Base-by-base conservation (phyloP, 2,329 filamentous ascomycete species). In the Pseudodiploospora longispora region DNA sequence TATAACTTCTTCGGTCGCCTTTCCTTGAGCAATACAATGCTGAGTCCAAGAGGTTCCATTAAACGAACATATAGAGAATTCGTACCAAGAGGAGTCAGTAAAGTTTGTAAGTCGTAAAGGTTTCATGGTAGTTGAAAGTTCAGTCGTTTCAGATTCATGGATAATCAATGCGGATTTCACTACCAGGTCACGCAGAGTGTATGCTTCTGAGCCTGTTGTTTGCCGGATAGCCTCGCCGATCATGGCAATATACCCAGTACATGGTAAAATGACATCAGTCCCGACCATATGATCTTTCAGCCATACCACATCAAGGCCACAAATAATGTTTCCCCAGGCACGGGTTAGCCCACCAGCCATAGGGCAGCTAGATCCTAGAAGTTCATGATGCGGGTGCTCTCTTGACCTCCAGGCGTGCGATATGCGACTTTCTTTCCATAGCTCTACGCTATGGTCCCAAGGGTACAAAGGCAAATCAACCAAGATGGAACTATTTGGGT, bases 211-310 rank as follows among this genome's bases (percentile, higher is more conserved):
- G 10, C 48, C 46, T 6, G 36, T 35, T 3, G 47, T 27, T 33
- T 57, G 55, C 4, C 50, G 41, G 6, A 56, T 56, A 1, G 69
- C 70, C 49, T 71, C 68, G 1, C 65, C 62, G 4, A 61, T 65
- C 58, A 74, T 69, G 9, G 60, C 55, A 1, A 72, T 45, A 44
- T 68, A 74, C 0, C 59, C 68, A 3, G 70, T 64, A n/a, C 49
- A 60, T 0, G 71, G 71, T 34, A 72, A 70, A 0, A 74, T 53
- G 5, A 67, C 52, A 10, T 68, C 52, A 0, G 53, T 53, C 5
- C 61, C 55, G 4, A 75, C 44, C 39, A 59, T 59, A 50, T 76
- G 69, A 41, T 72, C 66, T 1, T 46, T 42, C 3, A 75, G 45
- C 73, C 72, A 76, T 0, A 65, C 59, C 0, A 65, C 48, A 32